Conservation (phyloP, 306 rosid species). For the Vigna nakashimae region DNA sequence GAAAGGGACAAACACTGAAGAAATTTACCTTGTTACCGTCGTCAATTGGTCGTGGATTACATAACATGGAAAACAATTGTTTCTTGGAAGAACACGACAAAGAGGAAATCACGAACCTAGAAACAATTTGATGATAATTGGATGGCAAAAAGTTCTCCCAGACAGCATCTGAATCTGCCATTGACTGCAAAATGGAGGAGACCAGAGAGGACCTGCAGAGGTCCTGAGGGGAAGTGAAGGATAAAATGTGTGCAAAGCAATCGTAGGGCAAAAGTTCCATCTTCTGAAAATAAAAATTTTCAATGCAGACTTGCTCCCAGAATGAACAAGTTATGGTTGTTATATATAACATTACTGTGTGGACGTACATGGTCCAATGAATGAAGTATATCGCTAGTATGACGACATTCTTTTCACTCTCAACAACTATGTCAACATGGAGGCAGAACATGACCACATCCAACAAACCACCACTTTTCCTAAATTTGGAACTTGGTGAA, state of each 20-base stretch:
- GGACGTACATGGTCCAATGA: conserved; percentile 16
- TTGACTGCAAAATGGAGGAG: conserved; percentile 41
- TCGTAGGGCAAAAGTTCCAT: conserved; percentile 62
- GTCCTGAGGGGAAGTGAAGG: conserved; percentile 61
- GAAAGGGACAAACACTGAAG: neutral
- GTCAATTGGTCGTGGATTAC: conserved; percentile 61
- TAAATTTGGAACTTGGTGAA: neutral
- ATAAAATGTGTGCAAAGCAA: conserved; percentile 61
- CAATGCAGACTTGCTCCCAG: neutral
- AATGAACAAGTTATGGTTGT: neutral
- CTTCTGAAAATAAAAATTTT: neutral
- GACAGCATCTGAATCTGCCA: conserved; percentile 56
- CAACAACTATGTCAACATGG: conserved; percentile 53
- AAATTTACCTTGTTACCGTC: conserved; percentile 54
- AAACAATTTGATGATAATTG: conserved; percentile 45
- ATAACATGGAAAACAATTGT: conserved; percentile 54
- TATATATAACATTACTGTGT: neutral
- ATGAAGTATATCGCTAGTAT: conserved; percentile 41
- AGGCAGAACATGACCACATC: conserved; percentile 51
- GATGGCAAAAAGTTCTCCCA: conserved; percentile 66
- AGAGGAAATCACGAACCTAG: conserved; percentile 54
- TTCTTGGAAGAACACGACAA: conserved; percentile 53
- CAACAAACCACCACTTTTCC: neutral
- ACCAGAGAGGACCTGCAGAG: conserved; percentile 46
- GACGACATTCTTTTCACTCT: conserved; percentile 53